phyloP scores from a whole-genome alignment of 1,284 basidiomycete species.

The Trichosporon asahii region DNA sequence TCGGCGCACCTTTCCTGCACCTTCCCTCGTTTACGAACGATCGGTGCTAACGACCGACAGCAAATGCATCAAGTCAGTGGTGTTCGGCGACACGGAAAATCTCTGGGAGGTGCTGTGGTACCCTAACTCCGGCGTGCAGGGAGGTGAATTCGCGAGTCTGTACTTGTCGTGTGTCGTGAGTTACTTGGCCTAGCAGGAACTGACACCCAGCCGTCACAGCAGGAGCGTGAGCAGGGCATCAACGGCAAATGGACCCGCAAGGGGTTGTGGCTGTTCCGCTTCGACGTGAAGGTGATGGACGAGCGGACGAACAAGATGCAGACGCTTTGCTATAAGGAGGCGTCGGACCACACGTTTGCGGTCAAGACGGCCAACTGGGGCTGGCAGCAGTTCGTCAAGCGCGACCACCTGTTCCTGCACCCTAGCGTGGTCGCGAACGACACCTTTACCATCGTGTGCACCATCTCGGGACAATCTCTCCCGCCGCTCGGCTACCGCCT shows the following conservation, averaged over 20 bases:
- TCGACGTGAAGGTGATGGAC: conserved; percentile 64
- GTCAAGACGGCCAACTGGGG: conserved; percentile 81
- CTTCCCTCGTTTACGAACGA: not conserved
- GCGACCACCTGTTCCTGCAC: conserved; percentile 69
- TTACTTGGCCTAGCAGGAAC: conserved; percentile 15
- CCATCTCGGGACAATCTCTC: conserved; percentile 66
- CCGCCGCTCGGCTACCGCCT: conserved; percentile 56
- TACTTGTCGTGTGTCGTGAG: conserved; percentile 76
- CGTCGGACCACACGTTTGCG: conserved; percentile 76
- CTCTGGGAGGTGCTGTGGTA: conserved; percentile 68
- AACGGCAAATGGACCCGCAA: conserved; percentile 75
- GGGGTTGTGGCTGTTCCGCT: conserved; percentile 76
- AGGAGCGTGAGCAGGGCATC: conserved; percentile 65
- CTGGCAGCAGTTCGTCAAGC: conserved; percentile 70
- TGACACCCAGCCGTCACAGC: conserved; percentile 59
- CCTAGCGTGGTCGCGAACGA: conserved; percentile 58
- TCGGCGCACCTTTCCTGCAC: conserved; percentile 4
- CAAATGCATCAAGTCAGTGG: conserved; percentile 51
- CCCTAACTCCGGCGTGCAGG: conserved; percentile 66
- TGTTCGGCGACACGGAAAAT: conserved; percentile 51
- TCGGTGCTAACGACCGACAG: conserved; percentile 23
- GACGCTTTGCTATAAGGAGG: conserved; percentile 63
- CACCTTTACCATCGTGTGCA: conserved; percentile 71
- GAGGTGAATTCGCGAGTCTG: conserved; percentile 62
- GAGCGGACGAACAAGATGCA: conserved; percentile 30